Evolutionary conservation across 1,284 basidiomycete species (phyloP).

Genomic region (Sporisorium iseilematis-ciliati): DNA sequence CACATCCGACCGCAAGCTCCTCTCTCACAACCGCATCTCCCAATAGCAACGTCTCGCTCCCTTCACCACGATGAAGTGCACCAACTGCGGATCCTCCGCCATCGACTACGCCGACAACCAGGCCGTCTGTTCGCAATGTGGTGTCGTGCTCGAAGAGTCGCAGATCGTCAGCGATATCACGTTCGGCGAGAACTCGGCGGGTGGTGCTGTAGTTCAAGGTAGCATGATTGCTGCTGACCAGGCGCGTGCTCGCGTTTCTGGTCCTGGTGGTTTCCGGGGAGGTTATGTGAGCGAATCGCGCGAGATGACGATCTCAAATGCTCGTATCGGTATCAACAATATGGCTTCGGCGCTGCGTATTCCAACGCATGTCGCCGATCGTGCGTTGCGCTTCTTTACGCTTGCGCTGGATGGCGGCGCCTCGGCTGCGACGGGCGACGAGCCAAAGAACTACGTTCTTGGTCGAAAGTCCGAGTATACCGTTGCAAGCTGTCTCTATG

Average conservation of each 20-base stretch:
- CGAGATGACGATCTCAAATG: constrained; percentile 89
- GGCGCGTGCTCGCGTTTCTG: constrained; percentile 72
- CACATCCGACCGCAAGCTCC: no score
- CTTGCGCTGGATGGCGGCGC: constrained; percentile 85
- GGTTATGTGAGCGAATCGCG: constrained; percentile 71
- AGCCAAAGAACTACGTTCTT: constrained; percentile 67
- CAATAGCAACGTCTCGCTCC: background rate
- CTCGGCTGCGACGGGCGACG: constrained; percentile 52
- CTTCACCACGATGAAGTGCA: constrained; percentile 56
- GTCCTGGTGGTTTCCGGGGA: constrained; percentile 64
- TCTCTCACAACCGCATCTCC: background rate
- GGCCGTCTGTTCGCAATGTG: constrained; percentile 65
- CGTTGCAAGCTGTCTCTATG: constrained; percentile 93
- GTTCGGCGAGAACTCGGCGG: constrained; percentile 91
- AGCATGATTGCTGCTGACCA: constrained; percentile 91
- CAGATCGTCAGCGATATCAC: constrained; percentile 92
- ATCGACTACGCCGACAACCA: constrained; percentile 63
- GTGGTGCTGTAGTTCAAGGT: constrained; percentile 94
- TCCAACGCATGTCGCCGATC: constrained; percentile 82
- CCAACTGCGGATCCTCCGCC: constrained; percentile 60
- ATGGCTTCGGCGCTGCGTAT: constrained; percentile 83
- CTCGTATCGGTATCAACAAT: constrained; percentile 82
- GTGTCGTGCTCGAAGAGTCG: constrained; percentile 86
- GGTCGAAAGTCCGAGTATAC: constrained; percentile 93
- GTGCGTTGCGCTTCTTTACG: constrained; percentile 88